Evolutionary conservation across 768 basidiomycete genomes (phyloP).

Genomic region (Tylopilus plumbeoviolaceoides): DNA sequence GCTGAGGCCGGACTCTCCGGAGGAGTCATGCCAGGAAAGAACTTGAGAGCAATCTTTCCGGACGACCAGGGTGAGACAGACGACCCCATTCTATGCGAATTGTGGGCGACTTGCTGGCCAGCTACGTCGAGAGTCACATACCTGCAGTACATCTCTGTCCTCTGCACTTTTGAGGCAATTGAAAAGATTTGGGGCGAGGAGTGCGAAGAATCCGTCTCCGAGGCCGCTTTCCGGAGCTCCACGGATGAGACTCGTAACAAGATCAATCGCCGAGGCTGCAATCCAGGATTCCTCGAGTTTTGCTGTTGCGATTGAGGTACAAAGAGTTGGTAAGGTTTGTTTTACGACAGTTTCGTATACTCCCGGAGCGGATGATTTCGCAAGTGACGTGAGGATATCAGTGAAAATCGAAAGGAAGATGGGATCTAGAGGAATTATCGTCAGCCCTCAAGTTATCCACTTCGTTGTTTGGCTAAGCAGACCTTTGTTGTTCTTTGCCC

Average conservation of each 20-base stretch:
- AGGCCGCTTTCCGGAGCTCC: conserved; percentile 62
- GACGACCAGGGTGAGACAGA: conserved; percentile 76
- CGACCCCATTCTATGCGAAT: conserved; percentile 66
- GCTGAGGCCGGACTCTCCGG: conserved; percentile 72
- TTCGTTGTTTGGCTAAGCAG: not conserved
- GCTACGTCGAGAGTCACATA: conserved; percentile 36
- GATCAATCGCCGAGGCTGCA: conserved; percentile 76
- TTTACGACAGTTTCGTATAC: conserved; percentile 73
- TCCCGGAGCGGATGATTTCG: conserved; percentile 52
- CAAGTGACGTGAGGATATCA: conserved; percentile 72
- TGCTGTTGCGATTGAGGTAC: conserved; percentile 55
- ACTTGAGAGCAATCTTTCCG: conserved; percentile 86
- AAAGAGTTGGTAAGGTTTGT: conserved; percentile 69
- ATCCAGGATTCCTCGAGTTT: conserved; percentile 68
- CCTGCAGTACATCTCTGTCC: conserved; percentile 84
- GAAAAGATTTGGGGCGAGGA: conserved; percentile 74
- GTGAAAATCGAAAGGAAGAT: conserved; percentile 82
- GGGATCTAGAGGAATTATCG: conserved; percentile 54
- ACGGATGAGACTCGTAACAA: conserved; percentile 66
- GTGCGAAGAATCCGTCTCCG: conserved; percentile 76
- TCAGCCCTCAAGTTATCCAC: not conserved
- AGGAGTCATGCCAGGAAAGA: conserved; percentile 64
- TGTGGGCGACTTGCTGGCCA: not conserved
- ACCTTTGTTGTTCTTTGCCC: conserved; percentile 89
- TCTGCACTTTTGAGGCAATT: conserved; percentile 63